Conservation (phyloP, 176 grass and related monocot genomes). For the Oryza brachyantha region DNA sequence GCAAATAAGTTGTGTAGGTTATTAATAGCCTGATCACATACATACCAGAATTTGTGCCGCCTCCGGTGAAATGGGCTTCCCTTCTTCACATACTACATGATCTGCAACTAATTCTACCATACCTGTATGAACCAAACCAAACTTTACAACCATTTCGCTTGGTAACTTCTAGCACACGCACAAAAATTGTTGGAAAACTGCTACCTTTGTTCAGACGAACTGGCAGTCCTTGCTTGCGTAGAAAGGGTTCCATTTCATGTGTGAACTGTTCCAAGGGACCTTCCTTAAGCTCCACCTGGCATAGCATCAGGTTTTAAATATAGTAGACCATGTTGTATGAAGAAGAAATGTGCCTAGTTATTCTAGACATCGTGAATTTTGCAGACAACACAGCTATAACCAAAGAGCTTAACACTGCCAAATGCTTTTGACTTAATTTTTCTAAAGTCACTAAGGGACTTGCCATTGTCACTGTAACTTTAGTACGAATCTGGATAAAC, state of each 20-base stretch:
- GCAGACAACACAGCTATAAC: too few relatives aligned
- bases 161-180: not conserved
- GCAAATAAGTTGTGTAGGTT: not conserved
- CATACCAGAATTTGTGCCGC: slow-evolving; percentile 77
- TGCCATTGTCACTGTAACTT: not conserved
- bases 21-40: not conserved
- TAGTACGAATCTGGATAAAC: not conserved
- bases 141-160: not conserved
- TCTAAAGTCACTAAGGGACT: not conserved
- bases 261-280: slow-evolving; percentile 89
- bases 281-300: slow-evolving; percentile 88
- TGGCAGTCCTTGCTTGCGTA: slow-evolving; percentile 82
- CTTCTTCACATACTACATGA: slow-evolving; percentile 90
- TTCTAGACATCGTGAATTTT: too few relatives aligned
- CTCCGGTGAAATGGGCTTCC: slow-evolving; percentile 77
- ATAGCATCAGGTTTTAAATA: not conserved
- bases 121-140: slow-evolving; percentile 36
- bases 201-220: slow-evolving; percentile 95
- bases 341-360: not conserved
- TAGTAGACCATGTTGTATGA: not conserved
- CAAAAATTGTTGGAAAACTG: not conserved
- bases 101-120: slow-evolving; percentile 84
- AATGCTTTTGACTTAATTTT: too few relatives aligned
- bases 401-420: too few relatives aligned
- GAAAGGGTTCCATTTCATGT: slow-evolving; percentile 94